Conservation (phyloP, 2,329 filamentous ascomycete species). For the Lasiodiplodia gonubiensis region DNA sequence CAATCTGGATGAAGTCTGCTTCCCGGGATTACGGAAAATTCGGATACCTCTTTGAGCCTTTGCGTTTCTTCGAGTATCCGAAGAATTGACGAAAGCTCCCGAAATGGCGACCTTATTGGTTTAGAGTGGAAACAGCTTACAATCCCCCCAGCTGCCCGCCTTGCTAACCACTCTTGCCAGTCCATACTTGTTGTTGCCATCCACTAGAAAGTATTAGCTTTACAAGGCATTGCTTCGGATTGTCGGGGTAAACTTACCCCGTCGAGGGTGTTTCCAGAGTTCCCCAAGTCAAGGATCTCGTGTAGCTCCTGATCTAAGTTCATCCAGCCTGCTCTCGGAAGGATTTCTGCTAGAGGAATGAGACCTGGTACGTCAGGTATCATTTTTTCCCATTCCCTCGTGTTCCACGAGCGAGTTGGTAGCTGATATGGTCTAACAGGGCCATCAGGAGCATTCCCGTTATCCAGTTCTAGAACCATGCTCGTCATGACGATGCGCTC, state of each 20-base stretch:
- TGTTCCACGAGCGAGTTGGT: not conserved
- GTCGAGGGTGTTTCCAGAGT: not conserved
- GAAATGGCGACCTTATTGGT: not conserved
- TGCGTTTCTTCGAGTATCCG: not conserved
- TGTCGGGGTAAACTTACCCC: not conserved
- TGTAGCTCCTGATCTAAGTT: not conserved
- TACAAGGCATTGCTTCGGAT: not conserved
- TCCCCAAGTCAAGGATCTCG: not conserved
- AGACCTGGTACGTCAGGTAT: not conserved
- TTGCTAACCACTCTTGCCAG: not conserved
- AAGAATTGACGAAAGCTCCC: not conserved
- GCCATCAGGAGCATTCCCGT: not conserved
- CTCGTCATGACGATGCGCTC: not conserved
- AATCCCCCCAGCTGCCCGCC: no score
- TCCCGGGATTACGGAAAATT: not conserved
- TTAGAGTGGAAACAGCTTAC: not conserved
- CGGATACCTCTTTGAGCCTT: not conserved
- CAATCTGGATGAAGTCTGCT: not conserved
- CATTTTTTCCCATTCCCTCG: not conserved
- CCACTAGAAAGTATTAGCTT: not conserved
- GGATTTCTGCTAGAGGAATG: not conserved
- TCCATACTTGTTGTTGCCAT: not conserved
- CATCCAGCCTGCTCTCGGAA: not conserved
- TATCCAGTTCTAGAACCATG: not conserved
- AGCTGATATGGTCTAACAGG: not conserved